Conservation (phyloP, 2,329 filamentous ascomycete species). For the Fusarium guadeloupense region DNA sequence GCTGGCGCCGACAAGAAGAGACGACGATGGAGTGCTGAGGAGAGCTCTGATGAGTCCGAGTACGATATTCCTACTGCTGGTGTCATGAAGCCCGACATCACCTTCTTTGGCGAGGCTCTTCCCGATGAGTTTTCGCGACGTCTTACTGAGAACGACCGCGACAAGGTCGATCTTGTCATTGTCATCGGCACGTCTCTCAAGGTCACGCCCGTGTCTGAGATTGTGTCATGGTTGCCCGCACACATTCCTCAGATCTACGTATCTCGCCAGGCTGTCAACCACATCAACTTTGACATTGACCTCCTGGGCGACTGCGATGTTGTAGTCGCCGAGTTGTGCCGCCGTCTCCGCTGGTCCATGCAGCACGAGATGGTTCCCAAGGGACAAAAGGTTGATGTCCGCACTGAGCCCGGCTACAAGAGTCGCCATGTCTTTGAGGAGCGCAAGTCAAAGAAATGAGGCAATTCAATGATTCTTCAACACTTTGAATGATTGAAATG, state of each 20-base stretch:
- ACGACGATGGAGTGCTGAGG: constrained; percentile 51
- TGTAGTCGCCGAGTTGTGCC: constrained; percentile 86
- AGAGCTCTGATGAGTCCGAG: constrained; percentile 57
- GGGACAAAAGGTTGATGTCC: constrained; percentile 69
- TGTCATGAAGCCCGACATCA: constrained; percentile 97
- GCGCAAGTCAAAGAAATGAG: constrained; percentile 18
- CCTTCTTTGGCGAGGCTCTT: constrained; percentile 93
- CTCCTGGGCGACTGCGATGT: constrained; percentile 95
- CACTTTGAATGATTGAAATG: not conserved
- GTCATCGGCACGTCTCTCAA: constrained; percentile 97
- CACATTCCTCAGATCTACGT: constrained; percentile 91
- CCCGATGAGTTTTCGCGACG: constrained; percentile 84
- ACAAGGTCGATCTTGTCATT: constrained; percentile 86
- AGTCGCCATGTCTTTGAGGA: constrained; percentile 52
- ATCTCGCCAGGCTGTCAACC: constrained; percentile 81
- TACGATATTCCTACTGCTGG: constrained; percentile 71
- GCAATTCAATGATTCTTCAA: no score
- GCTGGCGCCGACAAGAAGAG: constrained; percentile 54
- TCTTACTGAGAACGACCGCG: constrained; percentile 81
- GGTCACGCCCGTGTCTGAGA: constrained; percentile 92
- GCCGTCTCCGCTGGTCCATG: constrained; percentile 81
- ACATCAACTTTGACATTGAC: constrained; percentile 96
- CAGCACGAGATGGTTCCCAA: constrained; percentile 84
- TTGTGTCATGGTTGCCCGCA: constrained; percentile 81
- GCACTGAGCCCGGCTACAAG: constrained; percentile 45